Percentiles rank a stretch among this genome's conserved stretches.
Conservation (phyloP, 1,284 basidiomycete genomes). For the Trichosporon sp. region DNA sequence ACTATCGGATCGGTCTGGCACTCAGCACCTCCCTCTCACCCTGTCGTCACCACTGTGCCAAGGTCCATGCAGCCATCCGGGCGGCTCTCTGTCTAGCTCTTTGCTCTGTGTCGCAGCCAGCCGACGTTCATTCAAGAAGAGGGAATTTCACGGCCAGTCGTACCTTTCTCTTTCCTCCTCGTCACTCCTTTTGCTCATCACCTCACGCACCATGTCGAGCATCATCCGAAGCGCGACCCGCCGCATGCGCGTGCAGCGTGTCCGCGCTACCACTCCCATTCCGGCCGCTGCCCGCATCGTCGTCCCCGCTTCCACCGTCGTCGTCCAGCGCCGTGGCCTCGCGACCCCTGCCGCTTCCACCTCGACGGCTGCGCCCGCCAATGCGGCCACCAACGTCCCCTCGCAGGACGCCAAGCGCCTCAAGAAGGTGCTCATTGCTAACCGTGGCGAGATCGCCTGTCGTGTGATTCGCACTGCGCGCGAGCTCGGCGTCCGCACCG, state of each 20-base stretch:
- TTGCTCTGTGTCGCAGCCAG: no score
- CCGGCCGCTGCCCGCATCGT: neutral
- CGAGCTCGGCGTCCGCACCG: conserved; percentile 80
- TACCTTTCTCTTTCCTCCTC: conserved; percentile 8
- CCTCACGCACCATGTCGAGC: neutral
- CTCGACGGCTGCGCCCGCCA: neutral
- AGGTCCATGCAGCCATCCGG: neutral
- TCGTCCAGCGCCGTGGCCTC: neutral
- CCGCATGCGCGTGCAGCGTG: conserved; percentile 4
- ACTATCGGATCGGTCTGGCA: conserved; percentile 2
- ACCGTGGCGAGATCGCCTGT: conserved; percentile 90
- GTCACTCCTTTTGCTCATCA: neutral
- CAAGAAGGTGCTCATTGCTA: conserved; percentile 76
- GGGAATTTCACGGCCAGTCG: neutral
- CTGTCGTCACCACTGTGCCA: neutral
- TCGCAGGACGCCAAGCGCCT: conserved; percentile 24
- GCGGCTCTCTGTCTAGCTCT: neutral
- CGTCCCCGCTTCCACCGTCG: neutral
- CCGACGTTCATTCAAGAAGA: neutral
- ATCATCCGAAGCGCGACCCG: conserved; percentile 8
- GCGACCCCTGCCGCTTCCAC: conserved; percentile 8
- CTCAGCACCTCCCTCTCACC: neutral
- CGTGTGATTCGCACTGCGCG: conserved; percentile 84
- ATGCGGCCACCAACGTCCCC: conserved; percentile 8
- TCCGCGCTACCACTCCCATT: conserved; percentile 1